These are phyloP conservation scores for Colletotrichum trifolii DNA, from an alignment of 2,329 filamentous ascomycete genomes.

Conservation along the genomic window DNA sequence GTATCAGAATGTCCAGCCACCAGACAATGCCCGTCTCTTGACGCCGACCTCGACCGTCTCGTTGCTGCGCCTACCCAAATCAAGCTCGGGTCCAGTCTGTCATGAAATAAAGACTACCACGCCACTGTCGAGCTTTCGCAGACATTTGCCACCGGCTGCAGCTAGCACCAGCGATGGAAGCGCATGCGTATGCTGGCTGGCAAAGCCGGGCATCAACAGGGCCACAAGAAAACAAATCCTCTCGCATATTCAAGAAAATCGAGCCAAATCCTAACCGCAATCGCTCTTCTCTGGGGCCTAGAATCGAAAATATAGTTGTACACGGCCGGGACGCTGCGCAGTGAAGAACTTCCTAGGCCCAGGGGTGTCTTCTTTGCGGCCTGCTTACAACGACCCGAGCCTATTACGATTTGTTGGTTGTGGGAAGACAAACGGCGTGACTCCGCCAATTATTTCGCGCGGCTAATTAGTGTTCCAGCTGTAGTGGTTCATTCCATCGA, in stretches of 20 bases:
- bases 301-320: constrained; percentile 31
- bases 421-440: constrained; percentile 16
- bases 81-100: constrained; percentile 28
- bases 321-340: constrained; percentile 17
- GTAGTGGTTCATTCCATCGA: constrained; percentile 65
- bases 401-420: constrained; percentile 15
- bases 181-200: background rate
- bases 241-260: constrained; percentile 10
- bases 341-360: constrained; percentile 17
- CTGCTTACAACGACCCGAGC: constrained; percentile 9
- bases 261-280: constrained; percentile 27
- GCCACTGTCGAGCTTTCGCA: constrained; percentile 10
- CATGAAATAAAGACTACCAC: constrained; percentile 24
- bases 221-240: constrained; percentile 15
- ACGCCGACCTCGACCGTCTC: constrained; percentile 59
- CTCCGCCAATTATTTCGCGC: constrained; percentile 12
- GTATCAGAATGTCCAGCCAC: constrained; percentile 36
- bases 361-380: constrained; percentile 1
- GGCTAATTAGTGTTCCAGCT: constrained; percentile 64
- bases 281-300: constrained; percentile 18
- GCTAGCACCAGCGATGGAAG: background rate
- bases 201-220: background rate
- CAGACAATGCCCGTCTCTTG: constrained; percentile 41
- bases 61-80: constrained; percentile 66
- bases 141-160: background rate